Conservation (phyloP, 2,329 filamentous ascomycete genomes). For the Bretziella fagacearum region DNA sequence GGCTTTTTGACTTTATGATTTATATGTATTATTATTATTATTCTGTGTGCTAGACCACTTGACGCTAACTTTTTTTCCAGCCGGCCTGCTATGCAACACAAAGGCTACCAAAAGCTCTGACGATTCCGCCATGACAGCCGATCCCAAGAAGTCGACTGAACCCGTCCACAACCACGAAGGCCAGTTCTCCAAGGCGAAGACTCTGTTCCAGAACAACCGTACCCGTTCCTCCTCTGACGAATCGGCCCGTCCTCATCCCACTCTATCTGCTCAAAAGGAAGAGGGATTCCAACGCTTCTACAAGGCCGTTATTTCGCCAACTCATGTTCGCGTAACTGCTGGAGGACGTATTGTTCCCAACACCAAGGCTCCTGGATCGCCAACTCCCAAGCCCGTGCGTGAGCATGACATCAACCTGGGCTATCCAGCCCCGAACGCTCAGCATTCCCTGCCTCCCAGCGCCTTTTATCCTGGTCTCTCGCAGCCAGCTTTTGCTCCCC, state of each 20-base stretch:
- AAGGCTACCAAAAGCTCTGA: not conserved
- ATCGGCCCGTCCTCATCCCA: constrained; percentile 16
- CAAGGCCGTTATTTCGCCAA: constrained; percentile 50
- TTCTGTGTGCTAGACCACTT: too few species aligned
- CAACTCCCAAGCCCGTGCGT: constrained; percentile 27
- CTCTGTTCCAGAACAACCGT: constrained; percentile 9
- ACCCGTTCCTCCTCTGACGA: constrained; percentile 10
- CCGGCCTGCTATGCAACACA: constrained; percentile 5
- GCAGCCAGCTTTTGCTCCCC: constrained; percentile 19
- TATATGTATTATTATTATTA: not conserved
- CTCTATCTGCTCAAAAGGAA: constrained; percentile 36
- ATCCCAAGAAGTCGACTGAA: not conserved
- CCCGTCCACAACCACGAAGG: not conserved
- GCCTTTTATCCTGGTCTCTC: constrained; percentile 18
- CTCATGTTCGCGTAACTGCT: constrained; percentile 49
- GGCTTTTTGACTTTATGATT: not conserved
- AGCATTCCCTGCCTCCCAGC: constrained; percentile 18
- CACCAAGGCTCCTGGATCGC: constrained; percentile 36
- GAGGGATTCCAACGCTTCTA: constrained; percentile 54
- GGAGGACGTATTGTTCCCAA: constrained; percentile 52
- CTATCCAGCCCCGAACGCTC: not conserved
- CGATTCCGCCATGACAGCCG: not conserved
- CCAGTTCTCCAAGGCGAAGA: constrained; percentile 8
- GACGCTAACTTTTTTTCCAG: constrained; percentile 6
- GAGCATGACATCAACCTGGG: constrained; percentile 11